These are phyloP conservation scores for Dioscorea cayenensis DNA, from an alignment of 116 monocot species.

Conservation along the genomic window DNA sequence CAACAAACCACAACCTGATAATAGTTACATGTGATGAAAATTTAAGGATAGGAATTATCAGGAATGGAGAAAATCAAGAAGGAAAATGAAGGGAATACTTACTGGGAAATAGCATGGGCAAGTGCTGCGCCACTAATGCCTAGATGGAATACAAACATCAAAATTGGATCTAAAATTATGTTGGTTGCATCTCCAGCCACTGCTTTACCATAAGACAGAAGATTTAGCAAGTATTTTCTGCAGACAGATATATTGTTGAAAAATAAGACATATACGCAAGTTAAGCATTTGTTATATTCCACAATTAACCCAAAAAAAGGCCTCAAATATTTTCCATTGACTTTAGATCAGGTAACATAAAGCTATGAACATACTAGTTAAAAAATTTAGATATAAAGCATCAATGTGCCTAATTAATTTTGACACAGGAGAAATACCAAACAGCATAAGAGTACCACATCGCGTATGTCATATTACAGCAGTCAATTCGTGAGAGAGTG, in stretches of 20 bases:
- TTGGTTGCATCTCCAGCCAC: conserved; percentile 54
- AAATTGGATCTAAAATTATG: conserved; percentile 54
- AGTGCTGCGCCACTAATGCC: conserved; percentile 59
- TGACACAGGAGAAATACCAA: too few relatives aligned
- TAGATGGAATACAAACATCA: conserved; percentile 38
- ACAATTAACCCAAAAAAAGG: too few relatives aligned
- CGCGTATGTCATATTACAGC: too few relatives aligned
- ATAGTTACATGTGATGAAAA: background rate
- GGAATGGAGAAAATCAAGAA: background rate
- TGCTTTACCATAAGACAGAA: conserved; percentile 3
- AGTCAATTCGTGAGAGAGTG: too few relatives aligned
- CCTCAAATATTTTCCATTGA: too few relatives aligned
- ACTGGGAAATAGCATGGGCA: conserved; percentile 80
- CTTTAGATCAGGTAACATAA: too few relatives aligned
- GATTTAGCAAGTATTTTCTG: background rate
- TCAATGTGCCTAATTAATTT: too few relatives aligned
- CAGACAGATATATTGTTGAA: background rate
- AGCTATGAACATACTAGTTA: too few relatives aligned
- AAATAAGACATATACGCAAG: too few relatives aligned
- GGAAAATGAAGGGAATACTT: conserved; percentile 10
- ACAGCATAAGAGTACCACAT: too few relatives aligned
- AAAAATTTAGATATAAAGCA: too few relatives aligned
- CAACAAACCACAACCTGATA: background rate
- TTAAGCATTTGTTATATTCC: too few relatives aligned
- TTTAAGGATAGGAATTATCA: background rate